Conservation (phyloP, 1,139 yeast species). For the Zygoascus sp. region DNA sequence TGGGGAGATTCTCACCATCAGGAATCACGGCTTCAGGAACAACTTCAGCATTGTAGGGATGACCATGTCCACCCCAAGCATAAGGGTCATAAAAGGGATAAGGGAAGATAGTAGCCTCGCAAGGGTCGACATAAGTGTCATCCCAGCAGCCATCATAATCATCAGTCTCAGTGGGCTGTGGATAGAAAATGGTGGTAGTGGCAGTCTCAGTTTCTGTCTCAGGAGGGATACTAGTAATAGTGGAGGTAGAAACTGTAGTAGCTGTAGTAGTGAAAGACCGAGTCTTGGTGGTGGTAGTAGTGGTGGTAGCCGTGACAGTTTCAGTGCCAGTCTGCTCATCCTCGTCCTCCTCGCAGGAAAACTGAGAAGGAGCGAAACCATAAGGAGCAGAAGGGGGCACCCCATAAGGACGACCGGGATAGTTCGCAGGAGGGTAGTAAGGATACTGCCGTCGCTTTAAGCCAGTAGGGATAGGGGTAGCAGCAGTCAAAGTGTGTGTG, state of each 20-base stretch:
- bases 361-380: conserved; percentile 1
- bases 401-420: conserved; percentile 3
- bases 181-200: conserved; percentile 4
- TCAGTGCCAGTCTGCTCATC: conserved; percentile 1
- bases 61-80: conserved; percentile 8
- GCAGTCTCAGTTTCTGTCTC: conserved; percentile 11
- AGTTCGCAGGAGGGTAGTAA: neutral
- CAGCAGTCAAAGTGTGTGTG: conserved; percentile 5
- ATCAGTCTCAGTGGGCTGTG: conserved; percentile 3
- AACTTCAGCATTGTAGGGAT: neutral
- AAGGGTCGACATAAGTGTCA: conserved; percentile 10
- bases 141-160: conserved; percentile 13
- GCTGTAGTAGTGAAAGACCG: conserved; percentile 1
- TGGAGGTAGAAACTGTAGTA: conserved; percentile 6
- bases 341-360: conserved; percentile 5
- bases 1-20: conserved; percentile 7
- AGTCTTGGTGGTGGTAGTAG: conserved; percentile 4
- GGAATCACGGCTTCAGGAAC: conserved; percentile 9
- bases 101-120: neutral
- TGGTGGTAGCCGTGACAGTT: conserved; percentile 5
- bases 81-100: conserved; percentile 5
- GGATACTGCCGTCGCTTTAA: conserved; percentile 8
- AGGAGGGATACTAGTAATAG: conserved; percentile 5
- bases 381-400: conserved; percentile 3
- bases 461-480: conserved; percentile 1